phyloP scores from a whole-genome alignment of 768 basidiomycete genomes.

The Termitomyces sp. region DNA sequence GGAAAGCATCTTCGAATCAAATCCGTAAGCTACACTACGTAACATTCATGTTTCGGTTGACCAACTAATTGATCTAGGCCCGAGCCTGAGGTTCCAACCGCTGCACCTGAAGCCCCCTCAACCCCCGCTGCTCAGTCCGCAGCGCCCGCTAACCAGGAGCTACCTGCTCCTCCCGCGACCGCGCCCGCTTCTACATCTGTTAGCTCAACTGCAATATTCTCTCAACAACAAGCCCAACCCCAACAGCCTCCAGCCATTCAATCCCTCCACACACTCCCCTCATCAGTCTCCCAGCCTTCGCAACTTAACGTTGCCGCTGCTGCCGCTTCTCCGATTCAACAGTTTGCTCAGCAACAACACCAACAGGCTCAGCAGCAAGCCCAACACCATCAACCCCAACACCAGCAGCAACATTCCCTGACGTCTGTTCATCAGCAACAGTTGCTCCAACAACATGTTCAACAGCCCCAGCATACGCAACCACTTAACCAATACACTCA shows the following conservation, averaged over 20 bases:
- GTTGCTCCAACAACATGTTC: conserved; percentile 3
- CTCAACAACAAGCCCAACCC: conserved; percentile 36
- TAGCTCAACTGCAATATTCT: conserved; percentile 40
- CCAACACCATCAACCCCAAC: conserved; percentile 32
- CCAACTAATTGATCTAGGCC: conserved; percentile 2
- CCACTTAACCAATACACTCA: conserved; percentile 54
- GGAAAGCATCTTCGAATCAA: conserved; percentile 50
- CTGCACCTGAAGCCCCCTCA: conserved; percentile 27
- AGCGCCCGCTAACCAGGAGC: conserved; percentile 23
- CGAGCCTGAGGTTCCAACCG: conserved; percentile 13
- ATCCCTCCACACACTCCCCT: conserved; percentile 17
- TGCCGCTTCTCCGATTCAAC: conserved; percentile 34
- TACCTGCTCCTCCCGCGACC: conserved; percentile 31
- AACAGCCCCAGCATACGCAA: conserved; percentile 20
- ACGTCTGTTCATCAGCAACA: conserved; percentile 1
- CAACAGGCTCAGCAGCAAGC: conserved; percentile 26
- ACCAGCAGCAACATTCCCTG: conserved; percentile 18
- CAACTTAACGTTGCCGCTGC: conserved; percentile 22
- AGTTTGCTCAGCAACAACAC: conserved; percentile 34
- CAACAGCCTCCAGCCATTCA: conserved; percentile 19
- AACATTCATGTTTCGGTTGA: conserved; percentile 4
- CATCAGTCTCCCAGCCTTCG: conserved; percentile 23
- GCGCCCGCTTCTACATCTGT: conserved; percentile 28
- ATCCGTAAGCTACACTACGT: conserved; percentile 36
- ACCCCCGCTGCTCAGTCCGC: conserved; percentile 24